Evolutionary conservation across 2,329 filamentous ascomycete genomes (phyloP).

Genomic region (Penicillium sp.): DNA sequence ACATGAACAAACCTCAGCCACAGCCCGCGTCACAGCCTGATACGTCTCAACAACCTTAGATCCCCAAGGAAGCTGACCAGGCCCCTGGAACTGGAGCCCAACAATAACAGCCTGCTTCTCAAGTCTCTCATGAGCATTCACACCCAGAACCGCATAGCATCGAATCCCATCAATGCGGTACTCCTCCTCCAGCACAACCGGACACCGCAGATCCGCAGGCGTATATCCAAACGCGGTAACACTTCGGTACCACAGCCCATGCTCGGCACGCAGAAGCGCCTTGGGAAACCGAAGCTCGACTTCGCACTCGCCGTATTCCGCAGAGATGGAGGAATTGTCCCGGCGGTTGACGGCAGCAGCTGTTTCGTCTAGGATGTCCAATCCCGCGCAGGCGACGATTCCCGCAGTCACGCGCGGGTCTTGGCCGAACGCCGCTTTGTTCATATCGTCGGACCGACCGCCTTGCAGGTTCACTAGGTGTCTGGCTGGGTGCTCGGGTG

Average conservation of each 20-base stretch:
- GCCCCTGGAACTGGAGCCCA: slow-evolving; percentile 39
- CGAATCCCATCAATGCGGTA: slow-evolving; percentile 47
- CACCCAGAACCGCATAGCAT: slow-evolving; percentile 52
- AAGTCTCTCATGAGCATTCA: slow-evolving; percentile 55
- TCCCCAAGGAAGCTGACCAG: slow-evolving; percentile 35
- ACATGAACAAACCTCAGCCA: slow-evolving; percentile 39
- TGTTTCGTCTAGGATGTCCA: slow-evolving; percentile 40
- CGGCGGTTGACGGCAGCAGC: slow-evolving; percentile 34
- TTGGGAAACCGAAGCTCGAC: slow-evolving; percentile 47
- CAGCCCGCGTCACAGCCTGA: slow-evolving; percentile 41
- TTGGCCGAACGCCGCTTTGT: slow-evolving; percentile 29
- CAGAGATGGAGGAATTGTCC: slow-evolving; percentile 25
- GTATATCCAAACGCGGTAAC: slow-evolving; percentile 37
- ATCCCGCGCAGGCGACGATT: slow-evolving; percentile 36
- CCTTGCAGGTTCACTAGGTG: slow-evolving; percentile 31
- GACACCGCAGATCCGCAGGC: slow-evolving; percentile 25
- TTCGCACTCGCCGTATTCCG: slow-evolving; percentile 38
- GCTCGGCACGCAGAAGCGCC: slow-evolving; percentile 46
- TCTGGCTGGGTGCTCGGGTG: slow-evolving; percentile 23
- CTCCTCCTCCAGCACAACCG: slow-evolving; percentile 38
- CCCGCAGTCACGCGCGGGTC: slow-evolving; percentile 40
- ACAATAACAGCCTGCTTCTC: slow-evolving; percentile 53
- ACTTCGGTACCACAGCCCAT: slow-evolving; percentile 43
- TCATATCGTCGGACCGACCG: slow-evolving; percentile 32
- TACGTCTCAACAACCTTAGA: slow-evolving; percentile 39